Conservation (phyloP, 805 yeast genomes). For the Saccharomyces eubayanus region DNA sequence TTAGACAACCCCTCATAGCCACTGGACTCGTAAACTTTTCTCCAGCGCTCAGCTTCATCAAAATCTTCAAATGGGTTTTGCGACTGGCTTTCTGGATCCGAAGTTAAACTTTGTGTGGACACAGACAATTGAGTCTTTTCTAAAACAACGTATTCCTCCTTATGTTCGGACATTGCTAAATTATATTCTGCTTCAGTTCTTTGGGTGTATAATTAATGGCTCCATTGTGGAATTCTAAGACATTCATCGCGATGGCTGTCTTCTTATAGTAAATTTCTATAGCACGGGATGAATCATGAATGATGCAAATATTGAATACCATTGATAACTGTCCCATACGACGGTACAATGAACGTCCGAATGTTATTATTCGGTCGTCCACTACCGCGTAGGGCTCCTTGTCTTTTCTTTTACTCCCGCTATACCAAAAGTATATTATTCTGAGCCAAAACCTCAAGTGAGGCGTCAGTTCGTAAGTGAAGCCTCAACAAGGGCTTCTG, state of each 20-base stretch:
- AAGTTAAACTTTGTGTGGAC: neutral
- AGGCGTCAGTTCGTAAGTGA: neutral
- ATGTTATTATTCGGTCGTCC: too few relatives aligned
- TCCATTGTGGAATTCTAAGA: neutral
- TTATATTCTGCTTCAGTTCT: neutral
- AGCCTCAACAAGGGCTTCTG: neutral
- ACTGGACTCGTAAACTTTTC: constrained; percentile 37
- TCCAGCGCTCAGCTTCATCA: constrained; percentile 38
- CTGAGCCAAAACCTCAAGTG: neutral
- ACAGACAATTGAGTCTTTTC: neutral
- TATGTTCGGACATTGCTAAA: neutral
- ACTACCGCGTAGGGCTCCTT: neutral
- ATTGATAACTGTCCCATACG: too few relatives aligned
- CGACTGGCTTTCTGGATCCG: neutral
- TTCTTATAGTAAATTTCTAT: neutral
- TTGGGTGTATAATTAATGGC: neutral
- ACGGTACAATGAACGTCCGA: too few relatives aligned
- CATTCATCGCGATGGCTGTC: neutral
- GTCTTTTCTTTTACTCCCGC: neutral
- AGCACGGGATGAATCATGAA: neutral
- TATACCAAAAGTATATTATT: neutral
- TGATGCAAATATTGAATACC: neutral
- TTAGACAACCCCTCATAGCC: constrained; percentile 45
- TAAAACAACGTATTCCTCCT: neutral
- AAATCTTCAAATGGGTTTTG: constrained; percentile 32